Percentiles rank a stretch among this genome's conserved stretches.
phyloP scores from a whole-genome alignment of 805 yeast species.

The Lipomyces kockii region DNA sequence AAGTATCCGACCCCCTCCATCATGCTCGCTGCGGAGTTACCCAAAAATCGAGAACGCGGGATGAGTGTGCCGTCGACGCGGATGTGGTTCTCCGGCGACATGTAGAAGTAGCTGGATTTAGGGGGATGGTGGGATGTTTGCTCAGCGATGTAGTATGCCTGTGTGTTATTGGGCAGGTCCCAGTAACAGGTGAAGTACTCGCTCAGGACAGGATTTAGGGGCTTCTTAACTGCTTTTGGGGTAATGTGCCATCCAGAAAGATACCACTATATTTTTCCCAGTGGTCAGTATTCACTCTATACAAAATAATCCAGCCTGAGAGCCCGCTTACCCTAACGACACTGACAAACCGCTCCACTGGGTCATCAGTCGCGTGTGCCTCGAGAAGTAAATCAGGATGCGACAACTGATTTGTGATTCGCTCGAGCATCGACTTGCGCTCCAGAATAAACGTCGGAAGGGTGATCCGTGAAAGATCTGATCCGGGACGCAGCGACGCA shows the following conservation, averaged over 20 bases:
- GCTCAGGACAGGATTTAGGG: conserved; percentile 91
- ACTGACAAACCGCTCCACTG: conserved; percentile 68
- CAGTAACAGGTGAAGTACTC: conserved; percentile 91
- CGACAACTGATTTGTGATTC: conserved; percentile 85
- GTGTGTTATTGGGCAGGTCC: conserved; percentile 73
- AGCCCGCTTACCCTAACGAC: conserved; percentile 55
- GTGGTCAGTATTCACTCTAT: neutral
- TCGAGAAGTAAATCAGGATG: conserved; percentile 71
- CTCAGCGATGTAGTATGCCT: conserved; percentile 86
- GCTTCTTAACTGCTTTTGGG: conserved; percentile 97
- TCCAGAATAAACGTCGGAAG: conserved; percentile 94
- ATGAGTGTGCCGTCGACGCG: conserved; percentile 87
- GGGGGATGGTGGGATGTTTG: conserved; percentile 99
- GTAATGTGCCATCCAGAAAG: conserved; percentile 97
- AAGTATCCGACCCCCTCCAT: conserved; percentile 90
- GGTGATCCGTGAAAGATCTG: conserved; percentile 87
- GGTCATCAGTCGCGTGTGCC: conserved; percentile 66
- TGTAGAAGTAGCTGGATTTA: conserved; percentile 87
- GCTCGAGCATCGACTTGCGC: conserved; percentile 93
- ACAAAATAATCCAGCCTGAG: neutral
- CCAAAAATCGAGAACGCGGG: conserved; percentile 87
- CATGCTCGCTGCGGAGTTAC: conserved; percentile 95
- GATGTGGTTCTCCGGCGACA: conserved; percentile 78
- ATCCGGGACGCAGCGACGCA: conserved; percentile 89
- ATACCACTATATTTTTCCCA: conserved; percentile 63